Percentiles rank a stretch among this genome's conserved stretches.
Conservation (phyloP, 2,329 filamentous ascomycete species). For the Sporothrix mexicana region DNA sequence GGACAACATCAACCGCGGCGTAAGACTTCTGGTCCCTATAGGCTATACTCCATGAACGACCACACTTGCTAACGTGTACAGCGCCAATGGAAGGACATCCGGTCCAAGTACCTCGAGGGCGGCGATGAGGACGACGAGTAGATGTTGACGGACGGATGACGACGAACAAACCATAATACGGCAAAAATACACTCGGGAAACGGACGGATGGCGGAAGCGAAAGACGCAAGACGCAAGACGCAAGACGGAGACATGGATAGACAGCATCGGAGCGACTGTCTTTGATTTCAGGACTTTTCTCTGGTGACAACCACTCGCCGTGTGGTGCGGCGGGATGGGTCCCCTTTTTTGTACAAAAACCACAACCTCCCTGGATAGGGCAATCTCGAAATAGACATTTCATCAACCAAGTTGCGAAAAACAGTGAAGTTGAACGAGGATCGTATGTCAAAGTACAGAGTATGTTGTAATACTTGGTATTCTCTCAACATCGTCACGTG, state of each 20-base stretch:
- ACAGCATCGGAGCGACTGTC: background rate
- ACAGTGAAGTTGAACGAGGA: too few species aligned
- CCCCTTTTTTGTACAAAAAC: constrained; percentile 25
- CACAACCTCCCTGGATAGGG: constrained; percentile 3
- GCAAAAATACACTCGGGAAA: background rate
- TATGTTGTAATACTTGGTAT: too few species aligned
- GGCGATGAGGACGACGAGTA: constrained; percentile 71
- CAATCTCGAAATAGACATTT: constrained; percentile 23
- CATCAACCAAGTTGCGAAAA: background rate
- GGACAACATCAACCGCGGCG: constrained; percentile 89
- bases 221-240: constrained; percentile 15
- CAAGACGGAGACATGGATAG: background rate
- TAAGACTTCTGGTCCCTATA: constrained; percentile 57
- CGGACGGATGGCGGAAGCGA: constrained; percentile 3
- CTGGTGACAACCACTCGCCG: background rate
- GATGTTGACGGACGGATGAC: background rate
- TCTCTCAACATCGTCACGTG: background rate
- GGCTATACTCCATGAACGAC: background rate
- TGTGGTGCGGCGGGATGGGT: constrained; percentile 17
- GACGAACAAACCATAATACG: background rate
- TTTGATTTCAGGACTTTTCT: background rate
- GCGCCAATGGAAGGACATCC: constrained; percentile 99
- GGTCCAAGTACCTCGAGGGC: constrained; percentile 79
- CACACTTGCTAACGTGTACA: constrained; percentile 49
- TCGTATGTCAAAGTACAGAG: too few species aligned